phyloP scores from a whole-genome alignment of 2,329 filamentous ascomycete genomes.

The Grosmannia serpens region DNA sequence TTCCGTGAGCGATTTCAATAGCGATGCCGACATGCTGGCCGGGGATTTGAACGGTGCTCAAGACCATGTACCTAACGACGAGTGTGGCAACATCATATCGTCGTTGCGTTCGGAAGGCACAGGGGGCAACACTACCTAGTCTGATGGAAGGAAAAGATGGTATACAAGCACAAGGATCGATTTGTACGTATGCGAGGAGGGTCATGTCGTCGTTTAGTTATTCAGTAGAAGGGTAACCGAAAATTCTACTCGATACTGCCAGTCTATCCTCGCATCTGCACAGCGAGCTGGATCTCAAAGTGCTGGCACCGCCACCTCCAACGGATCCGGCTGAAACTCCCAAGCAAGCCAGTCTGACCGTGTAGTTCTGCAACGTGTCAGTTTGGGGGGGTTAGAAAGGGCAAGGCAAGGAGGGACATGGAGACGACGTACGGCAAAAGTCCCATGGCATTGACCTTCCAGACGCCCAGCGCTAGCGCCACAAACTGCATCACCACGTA shows the following conservation, averaged over 20 bases:
- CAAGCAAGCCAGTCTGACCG: constrained; percentile 96
- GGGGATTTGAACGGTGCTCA: neutral
- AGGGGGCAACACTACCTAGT: no score
- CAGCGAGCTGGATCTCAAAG: constrained; percentile 24
- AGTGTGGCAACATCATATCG: neutral
- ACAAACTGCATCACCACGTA: constrained; percentile 82
- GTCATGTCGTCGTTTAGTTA: neutral
- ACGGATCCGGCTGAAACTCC: constrained; percentile 63
- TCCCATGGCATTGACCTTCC: constrained; percentile 96
- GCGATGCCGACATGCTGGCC: neutral
- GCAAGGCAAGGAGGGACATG: neutral
- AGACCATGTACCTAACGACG: neutral
- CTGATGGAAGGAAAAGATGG: no score
- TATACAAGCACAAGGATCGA: no score
- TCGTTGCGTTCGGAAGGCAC: no score
- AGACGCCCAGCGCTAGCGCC: constrained; percentile 74
- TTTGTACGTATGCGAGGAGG: neutral
- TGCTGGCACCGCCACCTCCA: constrained; percentile 55
- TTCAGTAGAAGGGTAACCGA: neutral
- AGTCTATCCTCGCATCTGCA: neutral
- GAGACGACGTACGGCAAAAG: constrained; percentile 60
- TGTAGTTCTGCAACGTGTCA: constrained; percentile 56
- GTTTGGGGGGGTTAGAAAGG: no score
- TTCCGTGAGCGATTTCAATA: neutral
- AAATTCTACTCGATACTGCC: neutral